Base-by-base conservation (phyloP, 768 basidiomycete species). In the Ramaria sp. region DNA sequence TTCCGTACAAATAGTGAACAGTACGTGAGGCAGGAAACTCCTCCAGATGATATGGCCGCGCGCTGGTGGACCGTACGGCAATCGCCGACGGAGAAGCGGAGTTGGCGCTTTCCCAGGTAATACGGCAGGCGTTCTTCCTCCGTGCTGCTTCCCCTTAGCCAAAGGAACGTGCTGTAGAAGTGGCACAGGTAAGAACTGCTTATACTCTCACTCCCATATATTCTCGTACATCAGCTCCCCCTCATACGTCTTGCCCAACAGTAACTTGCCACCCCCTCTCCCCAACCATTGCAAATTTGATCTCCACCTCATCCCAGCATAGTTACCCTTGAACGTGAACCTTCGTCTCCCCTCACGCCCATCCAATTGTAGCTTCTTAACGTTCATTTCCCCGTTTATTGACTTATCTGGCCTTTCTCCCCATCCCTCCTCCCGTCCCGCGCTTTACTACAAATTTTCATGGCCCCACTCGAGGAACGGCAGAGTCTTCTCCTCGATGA, bases 401-500 rank as follows among this genome's bases (percentile, higher is more conserved):
- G 7, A 31, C 11, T 11, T 20, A 17, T 20, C 24, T 20, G n/a
- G 7, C 31, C 5, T 13, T 33, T 15, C 22, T 46, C n/a, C 55
- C 55, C 45, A 19, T 38, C 31, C 51, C 37, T 52, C 51, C 51
- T 22, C 51, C 19, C 34, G 19, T 57, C 33, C 20, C 46, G 7
- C 47, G 31, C 31, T 31, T 46, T 30, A 19, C 47, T 31, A 4
- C 55, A 17, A 12, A 7, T 39, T 48, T 13, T 20, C 43, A 57
- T 57, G 55, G 55, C 55, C 34, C 15, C 27, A 11, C 31, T 57
- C n/a, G 31, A 33, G 43, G 85, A 87, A 59, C 82, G 85, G 19
- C 87, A 87, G 61, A 78, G 81, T 42, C 86, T 86, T 59, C 64
- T 78, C 59, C 76, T 81, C 51, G 73, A 77, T 0, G 87, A 89